These are phyloP conservation scores for Candida alai DNA, from an alignment of 805 yeast species.

Conservation along the genomic window DNA sequence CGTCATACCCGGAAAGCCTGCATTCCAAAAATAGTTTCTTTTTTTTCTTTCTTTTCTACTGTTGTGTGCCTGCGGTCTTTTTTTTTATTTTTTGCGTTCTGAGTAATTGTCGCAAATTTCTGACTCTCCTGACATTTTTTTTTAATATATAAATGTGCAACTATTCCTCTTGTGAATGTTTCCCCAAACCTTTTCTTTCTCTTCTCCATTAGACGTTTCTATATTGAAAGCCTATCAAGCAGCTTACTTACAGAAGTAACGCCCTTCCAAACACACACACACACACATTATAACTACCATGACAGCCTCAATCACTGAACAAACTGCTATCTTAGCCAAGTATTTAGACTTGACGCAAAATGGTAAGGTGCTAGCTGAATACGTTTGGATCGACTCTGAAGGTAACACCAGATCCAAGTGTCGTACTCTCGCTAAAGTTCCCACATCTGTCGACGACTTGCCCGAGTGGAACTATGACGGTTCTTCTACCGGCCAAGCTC, in stretches of 20 bases:
- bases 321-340: slow-evolving; percentile 79
- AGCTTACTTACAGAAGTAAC: no score
- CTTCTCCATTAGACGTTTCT: no score
- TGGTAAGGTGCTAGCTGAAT: slow-evolving; percentile 89
- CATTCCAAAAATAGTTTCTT: slow-evolving; percentile 4
- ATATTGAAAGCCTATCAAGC: no score
- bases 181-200: neutral
- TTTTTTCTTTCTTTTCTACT: slow-evolving; percentile 1
- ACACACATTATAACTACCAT: slow-evolving; percentile 7
- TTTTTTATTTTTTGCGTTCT: no score
- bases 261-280: slow-evolving; percentile 1
- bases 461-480: slow-evolving; percentile 99
- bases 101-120: no score
- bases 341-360: slow-evolving; percentile 80
- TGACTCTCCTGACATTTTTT: slow-evolving; percentile 2
- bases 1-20: slow-evolving; percentile 2
- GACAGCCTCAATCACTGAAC: slow-evolving; percentile 48
- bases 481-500: slow-evolving; percentile 97
- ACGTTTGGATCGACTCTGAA: slow-evolving; percentile 95
- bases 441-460: slow-evolving; percentile 73
- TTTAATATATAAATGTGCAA: slow-evolving; percentile 3
- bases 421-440: slow-evolving; percentile 71
- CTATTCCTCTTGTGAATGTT: no score
- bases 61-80: no score
- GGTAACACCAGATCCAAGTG: slow-evolving; percentile 93